Evolutionary conservation across 805 yeast genomes (phyloP), one percentile per base, ranked within the genome.

Genomic region (Wickerhamiella galacta): DNA sequence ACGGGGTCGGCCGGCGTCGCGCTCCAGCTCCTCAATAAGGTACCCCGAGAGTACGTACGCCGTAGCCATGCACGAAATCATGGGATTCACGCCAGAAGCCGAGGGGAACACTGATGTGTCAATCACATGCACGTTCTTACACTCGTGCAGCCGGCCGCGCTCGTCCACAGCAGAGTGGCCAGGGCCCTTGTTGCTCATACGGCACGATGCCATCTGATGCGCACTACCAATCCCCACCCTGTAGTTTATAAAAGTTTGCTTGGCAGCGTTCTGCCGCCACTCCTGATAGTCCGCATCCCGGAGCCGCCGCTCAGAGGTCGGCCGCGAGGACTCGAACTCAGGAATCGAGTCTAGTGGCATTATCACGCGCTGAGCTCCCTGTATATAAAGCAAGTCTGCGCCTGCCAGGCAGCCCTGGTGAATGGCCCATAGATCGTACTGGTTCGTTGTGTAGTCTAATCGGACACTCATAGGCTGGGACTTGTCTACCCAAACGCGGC

Each of bases 41-140:
- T 50, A 58, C 20, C 54, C 50, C 2, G 65, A 50, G 23, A 66
- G 54, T 16, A 61, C 58, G 32, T 65, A 53, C 6, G 71, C 61
- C 15, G 63, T 44, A 2, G 72, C 53, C 66, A 67, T 58, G 22
- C 63, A 56, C 2, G 66, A 31, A 20, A 66, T 50, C 73, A 67
- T 67, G 6, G 73, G 72, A 42, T 67, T 67, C 25, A 60, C 68
- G 3, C 73, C 73, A 20, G 66, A 58, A 0, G 72, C 72, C 1
- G 66, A 51, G 5, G 72, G 72, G 53, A 66, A 50, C 6, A 57
- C 61, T 39, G 67, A 60, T 4, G 68, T 58, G 42, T 67, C 73
- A 3, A 68, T 66, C 12, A 67, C 63, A 38, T 56, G 63, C 20
- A 67, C 58, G 41, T 67, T 64, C 25, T 52, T 47, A 42, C 67